Conservation (phyloP, 2,329 filamentous ascomycete genomes). For the Cordyceps tenuipes region DNA sequence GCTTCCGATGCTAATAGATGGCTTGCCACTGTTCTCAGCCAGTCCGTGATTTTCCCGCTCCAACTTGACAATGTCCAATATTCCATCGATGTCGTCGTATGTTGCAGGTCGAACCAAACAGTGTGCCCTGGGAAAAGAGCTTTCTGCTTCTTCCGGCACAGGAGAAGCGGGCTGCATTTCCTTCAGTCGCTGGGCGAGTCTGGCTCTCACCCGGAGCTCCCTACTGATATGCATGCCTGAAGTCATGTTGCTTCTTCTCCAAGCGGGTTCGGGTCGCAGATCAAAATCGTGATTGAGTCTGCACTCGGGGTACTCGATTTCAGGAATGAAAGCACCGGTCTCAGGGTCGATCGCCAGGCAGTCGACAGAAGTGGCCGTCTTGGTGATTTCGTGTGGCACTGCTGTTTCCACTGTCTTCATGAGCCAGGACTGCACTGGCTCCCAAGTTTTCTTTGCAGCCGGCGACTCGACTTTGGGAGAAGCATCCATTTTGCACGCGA, state of each 20-base stretch:
- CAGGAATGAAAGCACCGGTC: conserved; percentile 1
- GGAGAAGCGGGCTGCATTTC: neutral
- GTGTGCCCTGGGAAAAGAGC: conserved; percentile 20
- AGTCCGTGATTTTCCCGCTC: conserved; percentile 23
- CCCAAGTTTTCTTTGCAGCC: neutral
- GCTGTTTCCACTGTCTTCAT: neutral
- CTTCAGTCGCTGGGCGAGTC: conserved; percentile 11
- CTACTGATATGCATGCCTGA: conserved; percentile 19
- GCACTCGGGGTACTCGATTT: neutral
- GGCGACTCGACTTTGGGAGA: neutral
- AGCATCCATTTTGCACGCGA: neutral
- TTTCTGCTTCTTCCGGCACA: conserved; percentile 12
- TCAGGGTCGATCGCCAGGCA: neutral
- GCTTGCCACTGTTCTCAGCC: neutral
- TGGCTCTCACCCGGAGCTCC: conserved; percentile 19
- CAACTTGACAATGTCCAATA: conserved; percentile 37
- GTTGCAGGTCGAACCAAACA: conserved; percentile 36
- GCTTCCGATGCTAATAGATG: neutral
- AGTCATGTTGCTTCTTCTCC: conserved; percentile 22
- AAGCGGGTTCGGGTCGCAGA: conserved; percentile 14
- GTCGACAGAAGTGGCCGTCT: neutral
- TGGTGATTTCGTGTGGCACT: neutral
- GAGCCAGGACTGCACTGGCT: neutral
- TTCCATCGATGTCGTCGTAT: conserved; percentile 28
- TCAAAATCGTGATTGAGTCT: neutral